Conservation (phyloP, 208 protist species). For the Zelonia costaricensis region DNA sequence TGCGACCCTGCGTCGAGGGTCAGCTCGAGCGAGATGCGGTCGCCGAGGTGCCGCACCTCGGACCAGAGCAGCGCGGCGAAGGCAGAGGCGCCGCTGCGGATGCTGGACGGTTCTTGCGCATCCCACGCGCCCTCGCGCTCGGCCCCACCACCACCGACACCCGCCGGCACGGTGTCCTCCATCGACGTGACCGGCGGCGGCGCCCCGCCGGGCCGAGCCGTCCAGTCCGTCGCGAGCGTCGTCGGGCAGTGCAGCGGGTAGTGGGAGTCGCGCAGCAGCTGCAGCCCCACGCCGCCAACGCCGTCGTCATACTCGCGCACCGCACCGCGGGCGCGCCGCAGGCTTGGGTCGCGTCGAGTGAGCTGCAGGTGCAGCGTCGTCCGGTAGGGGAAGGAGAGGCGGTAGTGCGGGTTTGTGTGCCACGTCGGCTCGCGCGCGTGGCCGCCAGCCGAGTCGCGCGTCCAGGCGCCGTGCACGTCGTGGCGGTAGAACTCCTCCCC, state of each 20-base stretch:
- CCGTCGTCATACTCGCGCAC: slow-evolving; percentile 6
- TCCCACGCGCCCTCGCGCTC: too few relatives aligned
- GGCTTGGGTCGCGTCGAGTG: slow-evolving; percentile 56
- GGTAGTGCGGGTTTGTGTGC: slow-evolving; percentile 82
- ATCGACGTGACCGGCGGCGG: neutral
- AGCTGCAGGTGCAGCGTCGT: slow-evolving; percentile 66
- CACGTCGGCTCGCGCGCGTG: slow-evolving; percentile 44
- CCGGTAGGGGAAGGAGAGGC: slow-evolving; percentile 40
- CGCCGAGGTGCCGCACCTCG: slow-evolving; percentile 45
- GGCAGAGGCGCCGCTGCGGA: neutral
- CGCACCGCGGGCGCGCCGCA: slow-evolving; percentile 15
- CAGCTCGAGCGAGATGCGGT: slow-evolving; percentile 69
- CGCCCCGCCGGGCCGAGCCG: neutral
- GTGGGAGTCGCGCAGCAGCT: slow-evolving; percentile 59
- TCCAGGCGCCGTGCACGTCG: slow-evolving; percentile 65
- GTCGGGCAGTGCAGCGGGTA: slow-evolving; percentile 54
- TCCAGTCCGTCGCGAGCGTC: neutral
- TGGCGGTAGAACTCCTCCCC: slow-evolving; percentile 40
- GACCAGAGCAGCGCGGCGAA: slow-evolving; percentile 31
- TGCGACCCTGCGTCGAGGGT: slow-evolving; percentile 46
- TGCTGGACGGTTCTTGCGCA: too few relatives aligned
- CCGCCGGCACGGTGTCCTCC: neutral
- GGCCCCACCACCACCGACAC: too few relatives aligned
- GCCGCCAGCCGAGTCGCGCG: slow-evolving; percentile 48
- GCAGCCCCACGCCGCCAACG: slow-evolving; percentile 57